Conservation (phyloP, 768 basidiomycete genomes). For the Boletus eberwhitei region DNA sequence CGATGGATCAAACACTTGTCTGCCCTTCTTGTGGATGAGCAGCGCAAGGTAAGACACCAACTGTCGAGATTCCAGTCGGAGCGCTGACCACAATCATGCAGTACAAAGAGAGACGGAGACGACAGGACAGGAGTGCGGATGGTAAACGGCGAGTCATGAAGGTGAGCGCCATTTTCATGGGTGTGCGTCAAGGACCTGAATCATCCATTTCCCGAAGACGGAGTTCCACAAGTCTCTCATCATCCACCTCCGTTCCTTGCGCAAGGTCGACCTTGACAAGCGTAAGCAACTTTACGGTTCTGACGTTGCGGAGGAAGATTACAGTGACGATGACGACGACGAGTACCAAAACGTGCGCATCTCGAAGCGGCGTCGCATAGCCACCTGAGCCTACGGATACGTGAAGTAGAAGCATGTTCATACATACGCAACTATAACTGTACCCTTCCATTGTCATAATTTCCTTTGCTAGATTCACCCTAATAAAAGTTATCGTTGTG, state of each 20-base stretch:
- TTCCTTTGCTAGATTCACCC: conserved; percentile 26
- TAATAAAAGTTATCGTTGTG: conserved; percentile 24
- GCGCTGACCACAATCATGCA: conserved; percentile 25
- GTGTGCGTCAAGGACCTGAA: not conserved
- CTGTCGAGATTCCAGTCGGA: not conserved
- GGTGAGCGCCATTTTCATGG: conserved; percentile 37
- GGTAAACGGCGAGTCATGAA: conserved; percentile 53
- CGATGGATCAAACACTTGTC: conserved; percentile 68
- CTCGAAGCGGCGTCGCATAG: conserved; percentile 31
- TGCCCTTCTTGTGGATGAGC: conserved; percentile 59
- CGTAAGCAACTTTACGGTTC: conserved; percentile 42
- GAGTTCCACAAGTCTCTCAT: conserved; percentile 67
- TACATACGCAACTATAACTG: conserved; percentile 25
- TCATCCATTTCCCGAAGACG: conserved; percentile 38
- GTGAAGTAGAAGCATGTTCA: conserved; percentile 18
- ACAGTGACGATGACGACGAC: conserved; percentile 35
- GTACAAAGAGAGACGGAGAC: conserved; percentile 65
- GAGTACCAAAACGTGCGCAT: conserved; percentile 32
- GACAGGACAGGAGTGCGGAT: conserved; percentile 45
- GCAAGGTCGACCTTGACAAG: conserved; percentile 55
- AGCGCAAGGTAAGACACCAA: conserved; percentile 53
- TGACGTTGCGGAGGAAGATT: conserved; percentile 37
- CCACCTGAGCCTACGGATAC: conserved; percentile 21
- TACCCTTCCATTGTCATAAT: conserved; percentile 29
- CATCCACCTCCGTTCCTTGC: conserved; percentile 54